phyloP scores from a whole-genome alignment of 306 rosid species.

The Oxytropis ochrocephala region DNA sequence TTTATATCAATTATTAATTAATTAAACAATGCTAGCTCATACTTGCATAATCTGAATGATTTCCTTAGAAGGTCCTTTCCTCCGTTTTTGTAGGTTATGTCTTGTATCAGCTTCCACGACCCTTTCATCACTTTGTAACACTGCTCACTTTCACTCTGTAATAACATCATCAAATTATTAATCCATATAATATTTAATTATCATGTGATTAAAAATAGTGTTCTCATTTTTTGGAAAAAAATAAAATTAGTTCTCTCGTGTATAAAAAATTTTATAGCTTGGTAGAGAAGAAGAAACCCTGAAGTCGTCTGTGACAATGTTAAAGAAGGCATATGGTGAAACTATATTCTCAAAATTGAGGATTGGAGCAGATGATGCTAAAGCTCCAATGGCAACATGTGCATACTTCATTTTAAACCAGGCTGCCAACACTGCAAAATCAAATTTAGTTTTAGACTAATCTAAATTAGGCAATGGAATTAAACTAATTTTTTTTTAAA shows the following conservation, averaged over 20 bases:
- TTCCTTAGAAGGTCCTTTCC: slow-evolving; percentile 44
- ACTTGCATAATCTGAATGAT: slow-evolving; percentile 73
- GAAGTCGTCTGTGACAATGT: slow-evolving; percentile 55
- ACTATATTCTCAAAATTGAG: slow-evolving; percentile 53
- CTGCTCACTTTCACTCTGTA: slow-evolving; percentile 67
- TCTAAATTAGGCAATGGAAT: too few relatives aligned
- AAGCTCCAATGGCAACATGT: slow-evolving; percentile 71
- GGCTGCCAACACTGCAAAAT: slow-evolving; percentile 67
- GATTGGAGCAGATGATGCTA: slow-evolving; percentile 87
- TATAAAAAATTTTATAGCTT: too few relatives aligned
- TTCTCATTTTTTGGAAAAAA: not conserved
- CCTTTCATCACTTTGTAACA: slow-evolving; percentile 74
- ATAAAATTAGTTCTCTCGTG: not conserved
- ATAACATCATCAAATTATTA: too few relatives aligned
- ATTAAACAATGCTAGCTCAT: not conserved
- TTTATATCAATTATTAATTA: too few relatives aligned
- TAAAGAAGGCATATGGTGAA: slow-evolving; percentile 51
- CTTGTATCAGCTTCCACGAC: slow-evolving; percentile 48
- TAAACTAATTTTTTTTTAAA: too few relatives aligned
- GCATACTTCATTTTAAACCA: slow-evolving; percentile 90
- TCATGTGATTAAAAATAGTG: not conserved
- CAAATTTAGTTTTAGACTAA: not conserved
- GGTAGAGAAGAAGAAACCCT: slow-evolving; percentile 38
- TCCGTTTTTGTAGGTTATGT: slow-evolving; percentile 12
- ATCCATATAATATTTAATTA: too few relatives aligned